Evolutionary conservation across 139 green algal species (phyloP), one percentile per base, ranked within the genome.

Genomic region (Picochlorum sp.): DNA sequence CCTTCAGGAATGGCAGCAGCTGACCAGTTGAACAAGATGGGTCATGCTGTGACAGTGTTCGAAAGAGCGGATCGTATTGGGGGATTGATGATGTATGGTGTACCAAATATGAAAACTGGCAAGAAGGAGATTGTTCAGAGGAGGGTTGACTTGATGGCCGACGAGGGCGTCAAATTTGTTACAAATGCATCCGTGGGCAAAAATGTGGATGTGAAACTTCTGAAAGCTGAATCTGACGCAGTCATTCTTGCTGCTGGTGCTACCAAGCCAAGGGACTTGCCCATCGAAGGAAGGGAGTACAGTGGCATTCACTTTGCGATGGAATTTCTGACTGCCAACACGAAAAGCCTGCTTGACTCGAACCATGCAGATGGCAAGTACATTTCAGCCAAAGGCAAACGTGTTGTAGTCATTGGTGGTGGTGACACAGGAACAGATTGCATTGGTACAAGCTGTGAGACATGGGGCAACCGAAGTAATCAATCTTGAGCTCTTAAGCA

Each of bases 21-120:
- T 3, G 91, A 98, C 74, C 89, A 98, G 86, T 83, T 98, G n/a
- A 98, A 98, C 82, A 95, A 95, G 77, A 84, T 83, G 70, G 88
- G 88, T 11, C 87, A 95, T 68, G 76, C 74, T 52, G 86, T 85
- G 41, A 97, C 89, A 0, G 89, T 98, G 60, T 98, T 92, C 60
- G 92, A 98, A 85, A 83, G 92, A 24, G 66, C 86, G 3, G 92
- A 98, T 74, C 83, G 92, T 64, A 76, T 92, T 2, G 92, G 92
- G 28, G 92, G 92, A 16, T 83, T 98, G 44, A 98, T 98, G 92
- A 98, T 98, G 92, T 81, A 79, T 55, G 71, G 85, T 54, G 92
- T 98, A 60, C 92, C 92, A 69, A 98, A 98, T 84, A 98, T 98
- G 91, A 98, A 98, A 81, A 89, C 86, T 2, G 92, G 93, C 80